A percentile compares a stretch with the other conserved stretches of the same genome.
These are phyloP conservation scores for Lodderomyces pseudojiufengensis DNA, from an alignment of 1,139 yeast species.

Conservation along the genomic window DNA sequence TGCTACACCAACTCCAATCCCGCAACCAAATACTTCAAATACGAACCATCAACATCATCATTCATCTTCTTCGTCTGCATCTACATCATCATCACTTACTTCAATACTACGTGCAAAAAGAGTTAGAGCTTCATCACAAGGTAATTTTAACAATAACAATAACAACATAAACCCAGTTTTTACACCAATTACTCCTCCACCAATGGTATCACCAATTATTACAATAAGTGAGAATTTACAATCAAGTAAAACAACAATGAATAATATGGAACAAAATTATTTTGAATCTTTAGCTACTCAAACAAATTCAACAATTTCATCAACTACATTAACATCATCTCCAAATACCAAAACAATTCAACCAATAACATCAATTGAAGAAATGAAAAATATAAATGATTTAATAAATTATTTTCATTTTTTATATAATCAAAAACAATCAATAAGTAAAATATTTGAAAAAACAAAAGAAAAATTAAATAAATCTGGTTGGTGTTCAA, in stretches of 20 bases:
- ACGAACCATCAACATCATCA: conserved; percentile 8
- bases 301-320: conserved; percentile 2
- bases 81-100: conserved; percentile 12
- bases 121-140: conserved; percentile 14
- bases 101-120: conserved; percentile 10
- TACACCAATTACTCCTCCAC: conserved; percentile 23
- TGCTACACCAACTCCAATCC: conserved; percentile 10
- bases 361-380: conserved; percentile 20
- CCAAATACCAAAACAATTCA: neutral
- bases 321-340: neutral
- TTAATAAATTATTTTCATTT: conserved; percentile 31
- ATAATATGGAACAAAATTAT: conserved; percentile 35
- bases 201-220: conserved; percentile 38
- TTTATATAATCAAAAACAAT: conserved; percentile 28
- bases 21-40: conserved; percentile 7
- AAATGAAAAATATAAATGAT: conserved; percentile 27
- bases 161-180: no score
- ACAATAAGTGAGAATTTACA: conserved; percentile 38
- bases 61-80: conserved; percentile 11
- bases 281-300: conserved; percentile 21
- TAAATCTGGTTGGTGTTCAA: conserved; percentile 46
- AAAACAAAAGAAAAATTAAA: conserved; percentile 32
- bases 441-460: conserved; percentile 35
- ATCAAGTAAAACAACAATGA: conserved; percentile 26
- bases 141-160: conserved; percentile 6